These are phyloP conservation scores for Angomonas deanei DNA, from an alignment of 208 protist species.

Conservation along the genomic window DNA sequence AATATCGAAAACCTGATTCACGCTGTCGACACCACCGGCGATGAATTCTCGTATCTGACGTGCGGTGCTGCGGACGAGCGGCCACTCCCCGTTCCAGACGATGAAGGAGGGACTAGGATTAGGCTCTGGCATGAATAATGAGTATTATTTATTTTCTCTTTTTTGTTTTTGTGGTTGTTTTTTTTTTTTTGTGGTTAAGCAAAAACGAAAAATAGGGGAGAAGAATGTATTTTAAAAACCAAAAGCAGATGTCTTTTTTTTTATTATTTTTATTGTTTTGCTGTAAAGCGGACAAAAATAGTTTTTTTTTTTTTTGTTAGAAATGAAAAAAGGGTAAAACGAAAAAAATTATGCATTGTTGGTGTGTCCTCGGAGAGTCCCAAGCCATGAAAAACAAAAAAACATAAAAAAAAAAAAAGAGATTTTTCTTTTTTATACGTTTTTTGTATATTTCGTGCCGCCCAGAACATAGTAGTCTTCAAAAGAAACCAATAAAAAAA, in stretches of 20 bases:
- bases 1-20: slow-evolving; percentile 22
- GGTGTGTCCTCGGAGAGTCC: too few species aligned
- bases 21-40: too few species aligned
- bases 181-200: too few species aligned
- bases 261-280: neutral
- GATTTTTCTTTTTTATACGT: neutral
- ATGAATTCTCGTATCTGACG: neutral
- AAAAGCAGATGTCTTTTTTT: neutral
- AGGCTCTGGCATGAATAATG: too few species aligned
- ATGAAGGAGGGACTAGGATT: too few species aligned
- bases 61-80: slow-evolving; percentile 52
- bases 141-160: too few species aligned
- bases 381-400: too few species aligned
- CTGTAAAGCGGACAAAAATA: too few species aligned
- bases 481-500: slow-evolving; percentile 1
- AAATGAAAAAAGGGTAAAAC: neutral
- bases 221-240: too few species aligned
- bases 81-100: slow-evolving; percentile 79
- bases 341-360: neutral
- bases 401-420: neutral
- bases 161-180: too few species aligned
- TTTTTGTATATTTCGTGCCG: neutral
- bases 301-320: neutral
- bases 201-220: too few species aligned
- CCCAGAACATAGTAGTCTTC: neutral